Conservation (phyloP, 495 filamentous ascomycete genomes). For the Hypoxylon subgilvum region DNA sequence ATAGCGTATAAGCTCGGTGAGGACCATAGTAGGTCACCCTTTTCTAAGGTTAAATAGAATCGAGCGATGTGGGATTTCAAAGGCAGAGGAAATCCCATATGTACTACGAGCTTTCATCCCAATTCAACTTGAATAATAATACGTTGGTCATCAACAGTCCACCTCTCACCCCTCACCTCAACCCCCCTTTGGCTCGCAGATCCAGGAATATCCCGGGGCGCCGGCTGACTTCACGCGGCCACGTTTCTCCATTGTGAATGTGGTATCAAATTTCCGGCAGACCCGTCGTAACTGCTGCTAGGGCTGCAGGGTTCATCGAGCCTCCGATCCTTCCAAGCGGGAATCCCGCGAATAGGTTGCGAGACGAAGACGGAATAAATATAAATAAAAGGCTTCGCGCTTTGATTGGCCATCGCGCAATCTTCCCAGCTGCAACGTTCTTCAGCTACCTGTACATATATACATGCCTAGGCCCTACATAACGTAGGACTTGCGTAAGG, state of each 20-base stretch:
- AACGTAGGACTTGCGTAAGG: not conserved
- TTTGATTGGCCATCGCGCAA: slow-evolving; percentile 7
- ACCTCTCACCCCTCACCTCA: not conserved
- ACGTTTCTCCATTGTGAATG: slow-evolving; percentile 17
- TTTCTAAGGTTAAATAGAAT: too few relatives aligned
- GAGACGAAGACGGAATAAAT: too few relatives aligned
- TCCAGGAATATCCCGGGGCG: slow-evolving; percentile 11
- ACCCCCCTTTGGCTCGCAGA: not conserved
- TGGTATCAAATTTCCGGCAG: slow-evolving; percentile 26
- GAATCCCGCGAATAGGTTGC: slow-evolving; percentile 10
- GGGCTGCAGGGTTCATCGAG: slow-evolving; percentile 18
- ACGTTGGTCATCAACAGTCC: too few relatives aligned
- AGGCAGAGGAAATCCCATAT: too few relatives aligned
- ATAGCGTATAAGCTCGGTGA: too few relatives aligned
- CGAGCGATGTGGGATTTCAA: too few relatives aligned
- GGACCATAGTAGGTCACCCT: too few relatives aligned
- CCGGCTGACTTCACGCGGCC: slow-evolving; percentile 19
- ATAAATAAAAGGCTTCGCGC: not conserved
- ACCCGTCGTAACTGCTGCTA: slow-evolving; percentile 13
- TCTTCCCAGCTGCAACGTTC: not conserved
- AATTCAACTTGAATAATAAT: too few relatives aligned
- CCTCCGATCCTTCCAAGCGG: slow-evolving; percentile 19
- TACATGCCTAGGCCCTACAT: too few relatives aligned
- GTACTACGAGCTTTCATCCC: too few relatives aligned
- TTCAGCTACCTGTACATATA: too few relatives aligned